Evolutionary conservation across 345 rosid genomes (phyloP).

Genomic region (Arabidopsis suecica): DNA sequence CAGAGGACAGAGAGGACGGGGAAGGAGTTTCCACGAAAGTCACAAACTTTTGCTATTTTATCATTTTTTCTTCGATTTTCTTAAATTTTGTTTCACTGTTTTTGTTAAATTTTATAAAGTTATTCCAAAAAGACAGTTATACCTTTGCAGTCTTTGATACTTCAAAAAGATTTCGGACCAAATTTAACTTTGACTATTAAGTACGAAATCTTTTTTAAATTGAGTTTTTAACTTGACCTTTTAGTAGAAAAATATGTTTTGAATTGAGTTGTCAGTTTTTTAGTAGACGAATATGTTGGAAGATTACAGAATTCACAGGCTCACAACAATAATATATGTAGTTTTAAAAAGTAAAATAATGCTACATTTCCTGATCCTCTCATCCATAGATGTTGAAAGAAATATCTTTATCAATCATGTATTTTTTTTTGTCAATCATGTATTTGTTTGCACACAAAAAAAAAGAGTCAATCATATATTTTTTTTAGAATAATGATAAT

Average conservation of each 20-base stretch:
- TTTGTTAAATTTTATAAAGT: constrained; percentile 12
- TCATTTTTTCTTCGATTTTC: not conserved
- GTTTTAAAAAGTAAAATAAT: too few relatives aligned
- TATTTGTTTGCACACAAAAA: too few relatives aligned
- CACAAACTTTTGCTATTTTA: constrained; percentile 24
- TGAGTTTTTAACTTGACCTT: not conserved
- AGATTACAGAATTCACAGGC: not conserved
- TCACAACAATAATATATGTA: too few relatives aligned
- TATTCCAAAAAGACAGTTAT: constrained; percentile 30
- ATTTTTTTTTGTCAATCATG: too few relatives aligned
- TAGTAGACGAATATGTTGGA: not conserved
- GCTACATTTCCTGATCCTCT: too few relatives aligned
- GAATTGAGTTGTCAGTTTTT: not conserved
- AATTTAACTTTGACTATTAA: not conserved
- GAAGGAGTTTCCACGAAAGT: constrained; percentile 45
- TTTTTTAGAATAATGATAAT: too few relatives aligned
- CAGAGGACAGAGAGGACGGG: constrained; percentile 43
- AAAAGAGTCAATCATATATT: too few relatives aligned
- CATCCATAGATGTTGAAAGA: not conserved
- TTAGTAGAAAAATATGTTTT: too few relatives aligned
- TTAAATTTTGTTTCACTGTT: not conserved
- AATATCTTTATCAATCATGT: too few relatives aligned
- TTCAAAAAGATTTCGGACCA: constrained; percentile 12
- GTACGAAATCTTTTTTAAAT: not conserved
- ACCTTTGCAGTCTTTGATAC: constrained; percentile 28